Base-by-base conservation (phyloP, 2,329 filamentous ascomycete species). In the Fusarium beomiforme region DNA sequence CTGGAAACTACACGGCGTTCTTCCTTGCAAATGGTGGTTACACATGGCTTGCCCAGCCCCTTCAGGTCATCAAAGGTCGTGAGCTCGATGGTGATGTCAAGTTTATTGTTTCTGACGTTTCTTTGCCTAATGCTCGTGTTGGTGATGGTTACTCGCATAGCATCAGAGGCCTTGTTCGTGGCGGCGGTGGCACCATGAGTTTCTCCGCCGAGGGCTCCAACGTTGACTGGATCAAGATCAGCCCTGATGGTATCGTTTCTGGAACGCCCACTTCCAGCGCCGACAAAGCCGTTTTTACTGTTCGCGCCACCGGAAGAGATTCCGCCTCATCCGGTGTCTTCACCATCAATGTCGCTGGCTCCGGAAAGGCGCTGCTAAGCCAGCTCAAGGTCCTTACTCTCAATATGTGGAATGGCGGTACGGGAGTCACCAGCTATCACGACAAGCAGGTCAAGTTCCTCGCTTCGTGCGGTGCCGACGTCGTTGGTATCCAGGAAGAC, bases 351-450 rank as follows among this genome's bases (percentile, higher is more conserved):
- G 77, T 83, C 5, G 34, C 39, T 17, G 36, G 70, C 70, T 12
- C 62, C 62, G 74, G 75, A 17, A 42, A 73, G 5, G 64, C 71
- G 8, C 76, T 84, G 5, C 74, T 84, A 3, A 74, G 78, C 13
- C 54, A 79, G 26, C 71, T 84, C 36, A 76, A 75, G 42, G 78
- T 83, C 16, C 70, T 83, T 51, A 76, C 79, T 7, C 80, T 78
- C 60, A 84, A 84, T 73, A 74, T 84, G 55, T 84, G 83, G 83
- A 69, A 76, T 49, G 80, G 81, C 7, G 82, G 81, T 46, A 77
- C 77, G 5, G 66, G 75, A 12, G 78, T 84, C 34, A 78, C 78
- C 31, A 69, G 79, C 65, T 81, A 79, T 63, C 80, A 82, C 62
- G 73, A 75, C 44, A 84, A 83, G 75, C 82, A 83, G 59, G 72